Percentiles rank a stretch among this genome's conserved stretches.
These are phyloP conservation scores for Lepidium aucheri DNA, from an alignment of 345 rosid species.

Conservation along the genomic window DNA sequence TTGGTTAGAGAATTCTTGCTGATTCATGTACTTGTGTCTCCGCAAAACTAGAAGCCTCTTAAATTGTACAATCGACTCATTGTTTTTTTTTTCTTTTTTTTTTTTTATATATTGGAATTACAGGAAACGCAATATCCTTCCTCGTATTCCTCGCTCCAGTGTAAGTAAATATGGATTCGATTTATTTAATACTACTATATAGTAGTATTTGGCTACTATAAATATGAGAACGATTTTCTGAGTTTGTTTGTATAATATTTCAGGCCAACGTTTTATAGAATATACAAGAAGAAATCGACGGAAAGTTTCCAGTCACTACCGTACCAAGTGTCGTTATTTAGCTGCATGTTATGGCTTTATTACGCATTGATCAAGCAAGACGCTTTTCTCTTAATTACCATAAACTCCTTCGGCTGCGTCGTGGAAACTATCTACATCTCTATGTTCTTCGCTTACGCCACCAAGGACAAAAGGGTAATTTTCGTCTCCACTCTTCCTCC, in stretches of 20 bases:
- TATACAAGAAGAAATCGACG: slow-evolving; percentile 59
- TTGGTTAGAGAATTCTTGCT: slow-evolving; percentile 2
- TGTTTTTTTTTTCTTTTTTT: not conserved
- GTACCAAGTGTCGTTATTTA: slow-evolving; percentile 74
- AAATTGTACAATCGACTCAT: not conserved
- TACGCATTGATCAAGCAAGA: slow-evolving; percentile 57
- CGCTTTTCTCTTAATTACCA: slow-evolving; percentile 71
- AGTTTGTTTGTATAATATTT: not conserved
- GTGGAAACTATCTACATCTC: slow-evolving; percentile 59
- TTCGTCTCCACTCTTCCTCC: not conserved
- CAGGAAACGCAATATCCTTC: slow-evolving; percentile 74
- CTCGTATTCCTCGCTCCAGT: slow-evolving; percentile 73
- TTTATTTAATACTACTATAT: not conserved
- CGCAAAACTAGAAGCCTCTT: slow-evolving; percentile 3
- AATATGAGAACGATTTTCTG: not conserved
- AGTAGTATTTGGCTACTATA: not conserved
- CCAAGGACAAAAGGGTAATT: slow-evolving; percentile 42
- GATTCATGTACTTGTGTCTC: slow-evolving; percentile 5
- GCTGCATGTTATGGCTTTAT: slow-evolving; percentile 89
- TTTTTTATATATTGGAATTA: not conserved
- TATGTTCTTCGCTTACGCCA: slow-evolving; percentile 53
- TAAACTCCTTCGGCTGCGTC: slow-evolving; percentile 72
- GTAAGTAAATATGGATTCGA: slow-evolving; percentile 52
- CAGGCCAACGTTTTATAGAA: slow-evolving; percentile 79
- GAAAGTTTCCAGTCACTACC: slow-evolving; percentile 81